Percentiles rank a stretch among this genome's conserved stretches.
phyloP scores from a whole-genome alignment of 768 basidiomycete genomes.

The Kwoniella europaea region DNA sequence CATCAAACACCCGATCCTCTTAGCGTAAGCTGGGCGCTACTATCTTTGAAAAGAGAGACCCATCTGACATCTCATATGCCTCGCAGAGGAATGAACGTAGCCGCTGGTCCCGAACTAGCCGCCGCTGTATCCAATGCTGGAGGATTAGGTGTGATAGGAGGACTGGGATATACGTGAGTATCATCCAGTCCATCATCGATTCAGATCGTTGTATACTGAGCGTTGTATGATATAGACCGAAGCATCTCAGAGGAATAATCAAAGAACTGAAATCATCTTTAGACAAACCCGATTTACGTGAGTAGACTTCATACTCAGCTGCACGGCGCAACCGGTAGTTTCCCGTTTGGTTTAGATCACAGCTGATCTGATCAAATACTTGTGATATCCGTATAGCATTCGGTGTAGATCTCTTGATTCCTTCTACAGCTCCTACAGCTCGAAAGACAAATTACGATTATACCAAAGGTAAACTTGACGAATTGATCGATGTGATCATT shows the following conservation, averaged over 20 bases:
- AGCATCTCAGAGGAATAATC: slow-evolving; percentile 37
- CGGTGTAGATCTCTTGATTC: slow-evolving; percentile 87
- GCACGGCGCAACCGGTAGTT: not conserved
- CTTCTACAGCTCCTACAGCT: slow-evolving; percentile 82
- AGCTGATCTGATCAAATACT: not conserved
- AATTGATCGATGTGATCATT: slow-evolving; percentile 87
- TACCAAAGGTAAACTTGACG: slow-evolving; percentile 81
- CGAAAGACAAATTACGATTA: slow-evolving; percentile 88
- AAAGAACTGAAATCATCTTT: slow-evolving; percentile 73
- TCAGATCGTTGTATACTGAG: slow-evolving; percentile 74
- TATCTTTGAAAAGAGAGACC: not conserved
- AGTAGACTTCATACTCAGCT: slow-evolving; percentile 7
- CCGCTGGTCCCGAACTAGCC: slow-evolving; percentile 77
- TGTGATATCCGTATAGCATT: slow-evolving; percentile 65
- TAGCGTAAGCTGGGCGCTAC: slow-evolving; percentile 66
- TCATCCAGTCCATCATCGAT: slow-evolving; percentile 47
- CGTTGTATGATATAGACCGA: slow-evolving; percentile 24
- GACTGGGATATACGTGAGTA: slow-evolving; percentile 61
- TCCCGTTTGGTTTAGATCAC: not conserved
- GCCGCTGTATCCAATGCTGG: slow-evolving; percentile 94
- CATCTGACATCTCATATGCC: not conserved
- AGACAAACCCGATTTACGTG: slow-evolving; percentile 55
- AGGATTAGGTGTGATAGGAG: slow-evolving; percentile 90
- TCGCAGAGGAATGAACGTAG: slow-evolving; percentile 73
- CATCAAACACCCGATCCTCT: slow-evolving; percentile 82